phyloP scores from a whole-genome alignment of 805 yeast genomes.

The Myxozyma lipomycoides region DNA sequence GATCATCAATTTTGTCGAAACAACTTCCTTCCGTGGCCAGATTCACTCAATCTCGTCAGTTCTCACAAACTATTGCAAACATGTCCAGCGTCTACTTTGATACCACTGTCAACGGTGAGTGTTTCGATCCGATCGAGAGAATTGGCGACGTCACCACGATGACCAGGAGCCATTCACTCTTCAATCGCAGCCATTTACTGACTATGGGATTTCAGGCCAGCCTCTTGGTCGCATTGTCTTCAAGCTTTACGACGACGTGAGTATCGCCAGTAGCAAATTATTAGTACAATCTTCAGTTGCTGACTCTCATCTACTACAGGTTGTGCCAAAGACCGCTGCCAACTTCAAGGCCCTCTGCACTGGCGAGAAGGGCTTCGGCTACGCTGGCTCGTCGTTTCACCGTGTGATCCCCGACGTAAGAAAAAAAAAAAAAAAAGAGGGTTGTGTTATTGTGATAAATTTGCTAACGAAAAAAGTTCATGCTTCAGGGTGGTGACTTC shows the following conservation, averaged over 20 bases:
- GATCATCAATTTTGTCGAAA: neutral
- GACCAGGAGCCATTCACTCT: neutral
- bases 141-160: no score
- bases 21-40: neutral
- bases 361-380: slow-evolving; percentile 73
- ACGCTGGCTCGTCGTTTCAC: slow-evolving; percentile 78
- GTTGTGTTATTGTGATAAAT: slow-evolving; percentile 4
- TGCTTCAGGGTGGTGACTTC: slow-evolving; percentile 95
- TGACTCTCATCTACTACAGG: slow-evolving; percentile 4
- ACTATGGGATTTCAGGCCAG: slow-evolving; percentile 40
- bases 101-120: slow-evolving; percentile 66
- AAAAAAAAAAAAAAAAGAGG: no score
- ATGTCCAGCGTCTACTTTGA: slow-evolving; percentile 80
- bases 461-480: slow-evolving; percentile 84
- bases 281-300: no score
- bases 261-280: neutral
- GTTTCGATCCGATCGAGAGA: no score
- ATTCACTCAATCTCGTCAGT: slow-evolving; percentile 4
- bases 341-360: slow-evolving; percentile 85
- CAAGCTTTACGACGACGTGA: slow-evolving; percentile 82
- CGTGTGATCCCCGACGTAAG: slow-evolving; percentile 53
- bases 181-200: neutral
- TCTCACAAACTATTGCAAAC: slow-evolving; percentile 13
- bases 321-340: slow-evolving; percentile 80
- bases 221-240: slow-evolving; percentile 80